A percentile compares a stretch with the other conserved stretches of the same genome.
Conservation (phyloP, 192 early-diverging fungal species). For the Ambispora gerdemannii region DNA sequence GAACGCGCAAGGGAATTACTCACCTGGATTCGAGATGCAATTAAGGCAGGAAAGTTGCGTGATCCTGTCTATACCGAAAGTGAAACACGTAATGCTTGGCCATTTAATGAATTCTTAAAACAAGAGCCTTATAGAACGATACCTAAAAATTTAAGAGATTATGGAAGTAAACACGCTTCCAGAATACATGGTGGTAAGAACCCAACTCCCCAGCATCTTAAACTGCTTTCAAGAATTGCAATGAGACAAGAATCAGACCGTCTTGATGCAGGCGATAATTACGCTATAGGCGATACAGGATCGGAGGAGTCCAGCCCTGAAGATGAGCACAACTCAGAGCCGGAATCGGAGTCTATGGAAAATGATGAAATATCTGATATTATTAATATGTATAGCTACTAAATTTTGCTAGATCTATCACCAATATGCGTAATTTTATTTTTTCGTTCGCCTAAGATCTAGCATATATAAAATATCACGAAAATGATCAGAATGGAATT, state of each 20-base stretch:
- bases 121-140: constrained; percentile 26
- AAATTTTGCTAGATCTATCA: too few relatives aligned
- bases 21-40: constrained; percentile 27
- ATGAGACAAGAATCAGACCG: constrained; percentile 2
- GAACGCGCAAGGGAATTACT: constrained; percentile 26
- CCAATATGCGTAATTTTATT: too few relatives aligned
- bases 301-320: too few relatives aligned
- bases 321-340: too few relatives aligned
- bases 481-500: too few relatives aligned
- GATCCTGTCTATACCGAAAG: constrained; percentile 25
- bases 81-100: constrained; percentile 20
- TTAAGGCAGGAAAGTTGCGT: constrained; percentile 16
- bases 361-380: too few relatives aligned
- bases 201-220: constrained; percentile 24
- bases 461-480: background rate
- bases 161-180: constrained; percentile 27
- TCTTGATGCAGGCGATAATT: constrained; percentile 21
- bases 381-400: too few relatives aligned
- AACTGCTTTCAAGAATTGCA: constrained; percentile 20
- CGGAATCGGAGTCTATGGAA: too few relatives aligned
- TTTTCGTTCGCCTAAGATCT: background rate
- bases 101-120: constrained; percentile 30
- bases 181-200: constrained; percentile 26
- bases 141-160: constrained; percentile 30
- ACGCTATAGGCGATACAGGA: constrained; percentile 28